Conservation (phyloP, 2,329 filamentous ascomycete genomes). For the Pestalotiopsis sp. region DNA sequence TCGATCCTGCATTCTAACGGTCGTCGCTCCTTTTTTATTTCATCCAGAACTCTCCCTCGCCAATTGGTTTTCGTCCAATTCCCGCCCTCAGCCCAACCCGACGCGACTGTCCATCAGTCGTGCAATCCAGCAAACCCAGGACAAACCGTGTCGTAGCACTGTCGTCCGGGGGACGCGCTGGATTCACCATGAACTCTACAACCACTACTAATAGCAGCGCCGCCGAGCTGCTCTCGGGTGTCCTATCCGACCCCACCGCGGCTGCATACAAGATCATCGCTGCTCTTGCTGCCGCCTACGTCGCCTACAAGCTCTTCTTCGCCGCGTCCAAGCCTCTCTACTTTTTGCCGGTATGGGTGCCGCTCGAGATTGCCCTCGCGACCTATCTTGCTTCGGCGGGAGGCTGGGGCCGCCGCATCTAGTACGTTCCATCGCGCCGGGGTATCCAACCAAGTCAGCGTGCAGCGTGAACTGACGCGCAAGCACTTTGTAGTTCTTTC, state of each 20-base stretch:
- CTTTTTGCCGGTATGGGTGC: not conserved
- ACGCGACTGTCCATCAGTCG: too few relatives aligned
- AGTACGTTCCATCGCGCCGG: not conserved
- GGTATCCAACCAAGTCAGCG: not conserved
- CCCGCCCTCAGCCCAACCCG: too few relatives aligned
- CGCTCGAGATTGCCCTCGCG: slow-evolving; percentile 12
- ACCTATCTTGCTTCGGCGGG: slow-evolving; percentile 1
- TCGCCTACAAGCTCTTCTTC: slow-evolving; percentile 2
- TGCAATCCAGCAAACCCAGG: too few relatives aligned
- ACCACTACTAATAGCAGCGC: not conserved
- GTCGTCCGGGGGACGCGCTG: not conserved
- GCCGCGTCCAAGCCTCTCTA: not conserved
- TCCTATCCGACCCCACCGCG: not conserved
- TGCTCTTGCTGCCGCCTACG: not conserved
- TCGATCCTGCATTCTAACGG: too few relatives aligned
- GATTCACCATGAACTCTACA: not conserved
- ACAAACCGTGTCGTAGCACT: not conserved
- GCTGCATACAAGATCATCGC: slow-evolving; percentile 1
- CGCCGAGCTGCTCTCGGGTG: not conserved
- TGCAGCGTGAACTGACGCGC: not conserved
- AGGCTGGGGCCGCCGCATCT: slow-evolving; percentile 5
- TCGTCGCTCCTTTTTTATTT: too few relatives aligned
- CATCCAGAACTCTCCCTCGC: too few relatives aligned
- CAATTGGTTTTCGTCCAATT: too few relatives aligned
- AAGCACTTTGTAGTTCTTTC: not conserved